Evolutionary conservation across 2,329 filamentous ascomycete genomes (phyloP), one percentile per base, ranked within the genome.

Genomic region (Neophaeococcomyces aloes): DNA sequence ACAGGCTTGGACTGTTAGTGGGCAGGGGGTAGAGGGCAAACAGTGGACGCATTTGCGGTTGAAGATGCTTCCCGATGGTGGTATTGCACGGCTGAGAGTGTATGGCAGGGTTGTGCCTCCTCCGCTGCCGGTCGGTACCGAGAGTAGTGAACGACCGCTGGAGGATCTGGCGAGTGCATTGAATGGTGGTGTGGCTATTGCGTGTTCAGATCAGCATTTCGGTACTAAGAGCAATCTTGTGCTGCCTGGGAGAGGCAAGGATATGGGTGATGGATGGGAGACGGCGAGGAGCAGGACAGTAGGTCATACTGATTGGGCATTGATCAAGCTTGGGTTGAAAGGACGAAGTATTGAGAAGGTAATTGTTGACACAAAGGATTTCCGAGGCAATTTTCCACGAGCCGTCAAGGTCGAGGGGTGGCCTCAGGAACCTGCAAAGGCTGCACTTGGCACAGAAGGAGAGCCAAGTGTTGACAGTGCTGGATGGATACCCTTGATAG

Each of bases 221-320:
- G 65, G 64, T 0, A 62, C 62, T 2, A 59, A 58, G 27, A 59
- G 60, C 7, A 67, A 67, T 44, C 51, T 65, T 14, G 48, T 67
- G 8, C 55, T 67, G 2, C 65, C 65, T 10, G 65, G 64, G n/a
- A 57, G 65, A 7, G 65, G 65, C 7, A 60, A 62, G 52, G 59
- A 67, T 42, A 67, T 67, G 65, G 64, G 65, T 8, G 65, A 67
- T 48, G 65, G 65, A 1, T 67, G 65, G 65, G 65, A 67, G 49
- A 67, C 65, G 3, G 59, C 61, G 7, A 57, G 65, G 17, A 64
- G 61, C 29, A 58, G 65, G 14, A 54, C 50, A 1, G 54, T 57
- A n/a, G 61, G 60, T 13, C 64, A 67, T 48, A 59, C 61, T 7
- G 65, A 67, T 53, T 66, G 65, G 65, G 64, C 59, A 0, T 61